Conservation (phyloP, 2,329 filamentous ascomycete genomes). For the Fusarium ramigenum region DNA sequence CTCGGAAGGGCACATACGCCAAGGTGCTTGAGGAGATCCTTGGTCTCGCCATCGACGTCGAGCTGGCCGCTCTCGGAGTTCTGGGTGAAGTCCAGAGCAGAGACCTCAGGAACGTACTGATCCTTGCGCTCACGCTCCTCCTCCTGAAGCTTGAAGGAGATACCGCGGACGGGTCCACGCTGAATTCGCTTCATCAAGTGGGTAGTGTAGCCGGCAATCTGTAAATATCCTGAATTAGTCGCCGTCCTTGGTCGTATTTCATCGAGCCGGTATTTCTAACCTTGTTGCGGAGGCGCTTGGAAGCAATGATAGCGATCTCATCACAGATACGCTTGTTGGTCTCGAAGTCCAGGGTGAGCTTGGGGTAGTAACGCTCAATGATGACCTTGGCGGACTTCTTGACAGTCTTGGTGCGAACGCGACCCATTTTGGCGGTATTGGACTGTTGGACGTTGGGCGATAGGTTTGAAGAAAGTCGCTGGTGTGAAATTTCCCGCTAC, state of each 20-base stretch:
- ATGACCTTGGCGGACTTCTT: slow-evolving; percentile 96
- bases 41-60: slow-evolving; percentile 96
- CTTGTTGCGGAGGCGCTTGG: slow-evolving; percentile 99
- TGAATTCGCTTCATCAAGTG: slow-evolving; percentile 99
- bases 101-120: slow-evolving; percentile 99
- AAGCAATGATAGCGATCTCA: slow-evolving; percentile 99
- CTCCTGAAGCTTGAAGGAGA: slow-evolving; percentile 99
- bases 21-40: slow-evolving; percentile 98
- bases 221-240: slow-evolving; percentile 35
- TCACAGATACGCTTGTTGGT: slow-evolving; percentile 99
- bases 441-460: slow-evolving; percentile 49
- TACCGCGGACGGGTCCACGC: slow-evolving; percentile 98
- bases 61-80: slow-evolving; percentile 92
- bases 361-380: slow-evolving; percentile 98
- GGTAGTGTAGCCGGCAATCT: slow-evolving; percentile 99
- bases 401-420: slow-evolving; percentile 75
- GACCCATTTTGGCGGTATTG: slow-evolving; percentile 72
- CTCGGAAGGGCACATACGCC: slow-evolving; percentile 75
- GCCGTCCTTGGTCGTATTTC: background rate
- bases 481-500: slow-evolving; percentile 34
- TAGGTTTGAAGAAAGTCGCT: slow-evolving; percentile 45
- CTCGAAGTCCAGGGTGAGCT: slow-evolving; percentile 99
- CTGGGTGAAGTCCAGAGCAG: slow-evolving; percentile 97
- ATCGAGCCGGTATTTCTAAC: slow-evolving; percentile 56
- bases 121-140: slow-evolving; percentile 99